Base-by-base conservation (phyloP, 257 asterid species). In the Ocimum tenuiflorum region DNA sequence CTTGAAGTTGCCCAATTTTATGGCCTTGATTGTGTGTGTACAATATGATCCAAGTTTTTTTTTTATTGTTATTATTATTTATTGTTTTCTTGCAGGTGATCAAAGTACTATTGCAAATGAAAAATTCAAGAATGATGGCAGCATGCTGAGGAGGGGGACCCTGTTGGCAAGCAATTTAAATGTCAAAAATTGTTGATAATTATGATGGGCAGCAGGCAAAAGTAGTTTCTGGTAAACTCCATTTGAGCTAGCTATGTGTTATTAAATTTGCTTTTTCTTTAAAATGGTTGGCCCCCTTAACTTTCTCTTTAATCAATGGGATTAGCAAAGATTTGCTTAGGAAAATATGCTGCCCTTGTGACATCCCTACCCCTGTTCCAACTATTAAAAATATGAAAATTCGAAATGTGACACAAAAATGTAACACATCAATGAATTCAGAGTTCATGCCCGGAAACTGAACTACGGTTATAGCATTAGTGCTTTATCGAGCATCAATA, bases 241-340 rank as follows among this genome's bases (percentile, higher is more conserved):
- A 70, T 63, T 53, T 65, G 65, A 57, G 39, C 60, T 35, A 48
- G 6, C 68, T 65, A 65, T 46, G 63, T 57, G 51, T 20, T 69
- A 69, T 56, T 36, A 68, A 60, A 31, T 31, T 63, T 70, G 42
- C 60, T 56, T 58, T 57, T 64, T 43, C 67, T 75, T 79, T 63
- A n/a, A 55, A 68, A 71, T 63, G 51, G 60, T 73, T 82, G 82
- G 75, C 62, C 72, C 79, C 81, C 68, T 73, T 1, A 66, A 62
- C 84, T 80, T 82, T 75, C 82, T 79, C 95, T 82, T 82, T 76
- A 77, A 75, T 76, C 83, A 73, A 81, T 64, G 75, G 42, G 6
- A 12, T 67, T 79, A 58, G 42, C 57, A 71, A 41, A 38, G 39
- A 42, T 13, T 60, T 69, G 8, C 15, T 33, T 23, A 19, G 4